A percentile compares a stretch with the other conserved stretches of the same genome.
Conservation (phyloP, 1,284 basidiomycete genomes). For the Mycena sp. region DNA sequence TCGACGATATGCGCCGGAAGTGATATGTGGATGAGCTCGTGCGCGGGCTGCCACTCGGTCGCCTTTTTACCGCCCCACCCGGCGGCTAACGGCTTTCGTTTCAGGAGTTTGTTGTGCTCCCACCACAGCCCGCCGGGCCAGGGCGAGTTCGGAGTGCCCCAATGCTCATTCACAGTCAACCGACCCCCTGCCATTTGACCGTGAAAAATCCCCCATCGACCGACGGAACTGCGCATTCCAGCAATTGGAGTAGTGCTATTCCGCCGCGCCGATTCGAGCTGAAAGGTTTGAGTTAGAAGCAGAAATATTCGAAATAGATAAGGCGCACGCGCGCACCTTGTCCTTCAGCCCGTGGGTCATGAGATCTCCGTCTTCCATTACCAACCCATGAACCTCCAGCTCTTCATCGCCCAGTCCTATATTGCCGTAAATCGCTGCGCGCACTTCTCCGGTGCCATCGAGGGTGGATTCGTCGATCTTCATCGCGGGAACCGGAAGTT, state of each 20-base stretch:
- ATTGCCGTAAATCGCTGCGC: neutral
- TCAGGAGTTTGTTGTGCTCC: slow-evolving; percentile 20
- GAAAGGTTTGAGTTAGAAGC: too few relatives aligned
- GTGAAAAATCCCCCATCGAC: slow-evolving; percentile 29
- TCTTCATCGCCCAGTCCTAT: slow-evolving; percentile 14
- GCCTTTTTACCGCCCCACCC: slow-evolving; percentile 21
- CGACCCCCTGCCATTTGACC: slow-evolving; percentile 25
- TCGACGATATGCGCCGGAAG: slow-evolving; percentile 11
- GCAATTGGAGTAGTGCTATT: slow-evolving; percentile 23
- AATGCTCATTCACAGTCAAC: slow-evolving; percentile 30
- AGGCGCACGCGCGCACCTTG: slow-evolving; percentile 24
- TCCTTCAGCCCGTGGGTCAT: slow-evolving; percentile 28
- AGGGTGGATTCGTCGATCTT: slow-evolving; percentile 33
- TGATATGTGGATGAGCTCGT: slow-evolving; percentile 8
- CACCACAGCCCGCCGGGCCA: slow-evolving; percentile 24
- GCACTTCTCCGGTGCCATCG: slow-evolving; percentile 14
- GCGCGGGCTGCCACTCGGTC: slow-evolving; percentile 7
- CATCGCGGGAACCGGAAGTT: slow-evolving; percentile 32
- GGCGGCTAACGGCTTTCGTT: slow-evolving; percentile 12
- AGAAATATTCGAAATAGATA: too few relatives aligned
- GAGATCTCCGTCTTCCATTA: slow-evolving; percentile 31
- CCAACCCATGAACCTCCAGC: slow-evolving; percentile 23
- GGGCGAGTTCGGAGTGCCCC: slow-evolving; percentile 21
- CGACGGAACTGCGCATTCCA: neutral
- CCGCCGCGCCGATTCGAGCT: slow-evolving; percentile 27